Base-by-base conservation (phyloP, 2,329 filamentous ascomycete genomes). In the Curvularia lunata region DNA sequence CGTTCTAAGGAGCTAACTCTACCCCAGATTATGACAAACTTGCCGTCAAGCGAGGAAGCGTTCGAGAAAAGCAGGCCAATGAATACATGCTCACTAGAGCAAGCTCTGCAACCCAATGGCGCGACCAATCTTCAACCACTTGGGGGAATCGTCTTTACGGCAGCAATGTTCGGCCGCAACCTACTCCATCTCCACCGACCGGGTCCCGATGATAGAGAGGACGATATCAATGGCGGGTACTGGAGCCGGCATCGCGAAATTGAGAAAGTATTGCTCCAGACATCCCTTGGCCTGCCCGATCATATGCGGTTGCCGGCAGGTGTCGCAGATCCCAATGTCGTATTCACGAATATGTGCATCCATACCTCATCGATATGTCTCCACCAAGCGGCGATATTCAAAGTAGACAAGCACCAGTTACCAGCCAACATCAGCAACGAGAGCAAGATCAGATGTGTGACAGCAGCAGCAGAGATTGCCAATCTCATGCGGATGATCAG, bases 301-400 rank as follows among this genome's bases (percentile, higher is more conserved):
- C 84, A 90, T 63, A 83, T 98, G 30, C 91, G 94, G 65, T 81
- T 98, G 30, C 92, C 95, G 0, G 79, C 80, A 16, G 92, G 91
- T 0, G 79, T 97, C 32, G 80, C 83, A 16, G 90, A 93, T 69
- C 85, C 92, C 3, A 98, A 97, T 63, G 87, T 94, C 52, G 87
- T 98, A 4, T 98, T 97, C 74, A 87, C 91, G 56, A 98, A 98
- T 70, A 97, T 99, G 92, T 92, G 91, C 72, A 92, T 99, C 30
- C 93, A 98, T 74, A 97, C 95, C 0, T 96, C 93, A 1, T 92
- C 92, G 1, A 98, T 99, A 52, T 98, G 94, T 75, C 81, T 99
- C n/a, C 95, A 99, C 71, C 95, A 99, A 79, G 95, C 94, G 2
- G 95, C 95, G 25, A 98, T 99, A 19, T 97, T 94, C 83, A 98